A percentile compares a stretch with the other conserved stretches of the same genome.
These are phyloP conservation scores for Eruca vesicaria DNA, from an alignment of 441 rosid genomes.

Conservation along the genomic window DNA sequence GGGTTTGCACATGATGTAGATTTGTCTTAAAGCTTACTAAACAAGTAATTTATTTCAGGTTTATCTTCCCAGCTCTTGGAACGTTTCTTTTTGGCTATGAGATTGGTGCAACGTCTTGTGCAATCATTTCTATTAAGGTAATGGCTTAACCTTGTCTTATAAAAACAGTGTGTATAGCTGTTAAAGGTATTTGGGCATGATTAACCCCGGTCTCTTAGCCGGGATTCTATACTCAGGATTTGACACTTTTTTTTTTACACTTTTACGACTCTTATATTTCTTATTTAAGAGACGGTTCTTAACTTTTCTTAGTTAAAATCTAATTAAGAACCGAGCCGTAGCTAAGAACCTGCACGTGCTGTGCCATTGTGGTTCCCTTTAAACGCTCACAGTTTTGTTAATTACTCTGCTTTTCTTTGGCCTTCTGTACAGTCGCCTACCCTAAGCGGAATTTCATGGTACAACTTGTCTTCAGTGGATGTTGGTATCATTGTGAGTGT, in stretches of 20 bases:
- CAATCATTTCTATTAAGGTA: slow-evolving; percentile 76
- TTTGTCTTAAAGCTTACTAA: slow-evolving; percentile 12
- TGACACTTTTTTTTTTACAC: no score
- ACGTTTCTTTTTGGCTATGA: slow-evolving; percentile 91
- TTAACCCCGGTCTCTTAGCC: no score
- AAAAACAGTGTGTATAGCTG: neutral
- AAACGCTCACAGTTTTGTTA: neutral
- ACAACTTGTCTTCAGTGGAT: slow-evolving; percentile 72
- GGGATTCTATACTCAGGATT: no score
- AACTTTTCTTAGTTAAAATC: no score
- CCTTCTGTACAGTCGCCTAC: slow-evolving; percentile 65
- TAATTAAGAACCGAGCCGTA: no score
- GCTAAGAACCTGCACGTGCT: no score
- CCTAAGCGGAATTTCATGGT: slow-evolving; percentile 87
- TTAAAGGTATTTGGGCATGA: no score
- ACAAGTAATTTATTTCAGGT: slow-evolving; percentile 48
- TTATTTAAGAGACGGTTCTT: no score
- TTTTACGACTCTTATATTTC: no score
- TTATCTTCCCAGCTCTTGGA: slow-evolving; percentile 94
- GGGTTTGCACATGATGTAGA: neutral
- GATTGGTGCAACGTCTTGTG: slow-evolving; percentile 94
- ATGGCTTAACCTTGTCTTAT: slow-evolving; percentile 8
- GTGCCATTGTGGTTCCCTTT: no score
- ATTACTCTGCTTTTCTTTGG: slow-evolving; percentile 16
- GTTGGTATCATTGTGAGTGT: slow-evolving; percentile 90